Conservation (phyloP, 306 rosid genomes). For the Calophaca sinica region DNA sequence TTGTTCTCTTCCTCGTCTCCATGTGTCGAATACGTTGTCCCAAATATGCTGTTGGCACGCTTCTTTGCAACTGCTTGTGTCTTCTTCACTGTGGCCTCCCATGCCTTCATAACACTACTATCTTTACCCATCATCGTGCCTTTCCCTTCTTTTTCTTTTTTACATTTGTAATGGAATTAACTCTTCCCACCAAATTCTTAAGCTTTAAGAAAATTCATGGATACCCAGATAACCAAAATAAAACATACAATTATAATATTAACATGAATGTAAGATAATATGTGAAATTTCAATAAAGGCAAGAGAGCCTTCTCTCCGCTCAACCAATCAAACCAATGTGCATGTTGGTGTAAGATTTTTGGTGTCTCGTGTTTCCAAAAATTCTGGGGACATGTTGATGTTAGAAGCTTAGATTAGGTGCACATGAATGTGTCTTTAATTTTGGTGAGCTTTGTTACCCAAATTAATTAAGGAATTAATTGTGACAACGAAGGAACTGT, state of each 20-base stretch:
- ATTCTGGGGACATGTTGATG: conserved; percentile 28
- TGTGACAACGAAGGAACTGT: conserved; percentile 22
- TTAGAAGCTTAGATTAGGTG: not conserved
- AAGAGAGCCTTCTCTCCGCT: conserved; percentile 36
- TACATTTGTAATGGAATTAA: conserved; percentile 32
- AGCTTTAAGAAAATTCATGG: conserved; percentile 18
- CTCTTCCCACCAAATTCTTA: not conserved
- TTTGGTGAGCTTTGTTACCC: conserved; percentile 1
- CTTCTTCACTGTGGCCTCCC: conserved; percentile 87
- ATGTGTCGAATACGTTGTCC: conserved; percentile 50
- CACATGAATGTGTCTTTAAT: conserved; percentile 25
- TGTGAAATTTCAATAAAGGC: conserved; percentile 9
- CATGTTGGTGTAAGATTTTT: conserved; percentile 39
- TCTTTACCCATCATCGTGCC: conserved; percentile 66
- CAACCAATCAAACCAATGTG: conserved; percentile 42
- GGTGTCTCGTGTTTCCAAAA: conserved; percentile 18
- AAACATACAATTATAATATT: conserved; percentile 9
- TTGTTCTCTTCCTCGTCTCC: conserved; percentile 46
- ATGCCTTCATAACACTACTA: conserved; percentile 79
- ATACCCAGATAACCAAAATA: conserved; percentile 22
- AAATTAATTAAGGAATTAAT: conserved; percentile 9
- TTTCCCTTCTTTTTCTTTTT: not conserved
- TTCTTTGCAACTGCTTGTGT: conserved; percentile 86
- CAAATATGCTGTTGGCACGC: conserved; percentile 82
- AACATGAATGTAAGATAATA: not conserved